Conservation (phyloP, 2,329 filamentous ascomycete genomes). For the Arthrobotrys pseudoclavata region DNA sequence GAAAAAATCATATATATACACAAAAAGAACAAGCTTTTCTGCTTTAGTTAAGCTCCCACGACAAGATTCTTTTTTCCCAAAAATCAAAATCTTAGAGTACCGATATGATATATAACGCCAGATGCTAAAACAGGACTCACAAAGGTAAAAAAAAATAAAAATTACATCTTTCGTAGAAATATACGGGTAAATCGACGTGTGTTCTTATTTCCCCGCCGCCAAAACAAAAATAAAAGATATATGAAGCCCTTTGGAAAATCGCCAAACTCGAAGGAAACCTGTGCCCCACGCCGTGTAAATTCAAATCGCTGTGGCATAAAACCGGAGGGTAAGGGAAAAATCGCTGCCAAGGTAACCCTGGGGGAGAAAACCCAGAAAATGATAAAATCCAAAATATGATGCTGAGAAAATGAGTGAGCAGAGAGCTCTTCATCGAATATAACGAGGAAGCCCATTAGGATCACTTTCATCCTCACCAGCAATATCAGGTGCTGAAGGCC, state of each 20-base stretch:
- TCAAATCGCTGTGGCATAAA: slow-evolving; percentile 37
- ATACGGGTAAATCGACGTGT: slow-evolving; percentile 4
- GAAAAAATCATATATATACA: slow-evolving; percentile 28
- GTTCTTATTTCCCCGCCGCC: slow-evolving; percentile 11
- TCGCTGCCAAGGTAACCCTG: not conserved
- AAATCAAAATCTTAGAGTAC: slow-evolving; percentile 1
- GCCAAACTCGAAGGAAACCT: slow-evolving; percentile 10
- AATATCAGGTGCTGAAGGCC: slow-evolving; percentile 60
- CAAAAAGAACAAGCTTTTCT: slow-evolving; percentile 23
- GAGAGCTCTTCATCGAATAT: slow-evolving; percentile 32
- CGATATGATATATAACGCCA: slow-evolving; percentile 38
- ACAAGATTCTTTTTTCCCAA: slow-evolving; percentile 24
- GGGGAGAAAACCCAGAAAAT: not conserved
- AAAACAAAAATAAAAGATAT: not conserved
- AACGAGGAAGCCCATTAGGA: slow-evolving; percentile 47
- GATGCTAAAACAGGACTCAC: slow-evolving; percentile 16
- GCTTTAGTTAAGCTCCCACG: slow-evolving; percentile 6
- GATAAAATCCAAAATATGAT: not conserved
- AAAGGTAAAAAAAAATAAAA: slow-evolving; percentile 12
- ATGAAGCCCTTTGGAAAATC: slow-evolving; percentile 9
- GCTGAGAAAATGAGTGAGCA: not conserved
- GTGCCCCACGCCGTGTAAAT: slow-evolving; percentile 35
- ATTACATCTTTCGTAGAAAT: slow-evolving; percentile 18
- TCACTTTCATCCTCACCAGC: slow-evolving; percentile 37
- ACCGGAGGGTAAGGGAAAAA: not conserved